These are phyloP conservation scores for Aspergillus panamensis DNA, from an alignment of 495 filamentous ascomycete genomes.

Conservation along the genomic window DNA sequence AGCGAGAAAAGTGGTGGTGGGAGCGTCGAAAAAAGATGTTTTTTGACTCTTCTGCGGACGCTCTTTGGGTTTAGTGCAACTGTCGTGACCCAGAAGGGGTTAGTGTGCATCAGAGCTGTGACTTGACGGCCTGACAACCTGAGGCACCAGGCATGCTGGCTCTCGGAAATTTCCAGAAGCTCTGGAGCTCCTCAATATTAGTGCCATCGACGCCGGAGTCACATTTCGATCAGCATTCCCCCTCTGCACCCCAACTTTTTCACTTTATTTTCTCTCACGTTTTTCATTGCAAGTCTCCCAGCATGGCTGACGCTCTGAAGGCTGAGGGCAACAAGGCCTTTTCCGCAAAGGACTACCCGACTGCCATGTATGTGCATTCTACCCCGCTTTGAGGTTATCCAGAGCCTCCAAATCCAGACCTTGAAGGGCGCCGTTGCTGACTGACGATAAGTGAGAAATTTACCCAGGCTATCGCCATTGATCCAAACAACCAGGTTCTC, in stretches of 20 bases:
- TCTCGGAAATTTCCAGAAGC: conserved; percentile 52
- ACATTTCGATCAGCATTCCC: conserved; percentile 1
- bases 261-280: conserved; percentile 1
- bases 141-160: conserved; percentile 19
- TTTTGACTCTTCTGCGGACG: conserved; percentile 32
- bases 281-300: conserved; percentile 12
- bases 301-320: conserved; percentile 68
- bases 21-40: conserved; percentile 29
- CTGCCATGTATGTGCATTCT: conserved; percentile 75
- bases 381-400: conserved; percentile 14
- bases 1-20: conserved; percentile 10
- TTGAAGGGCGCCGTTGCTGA: background rate
- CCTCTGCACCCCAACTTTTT: conserved; percentile 6
- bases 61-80: conserved; percentile 25
- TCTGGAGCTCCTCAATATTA: conserved; percentile 28
- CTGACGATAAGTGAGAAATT: conserved; percentile 72
- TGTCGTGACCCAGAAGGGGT: conserved; percentile 20
- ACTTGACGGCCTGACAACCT: conserved; percentile 23
- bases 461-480: conserved; percentile 85
- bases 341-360: conserved; percentile 90
- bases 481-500: conserved; percentile 87
- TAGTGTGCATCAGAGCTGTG: conserved; percentile 28
- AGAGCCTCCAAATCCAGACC: background rate
- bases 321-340: conserved; percentile 98
- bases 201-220: conserved; percentile 11